A percentile compares a stretch with the other conserved stretches of the same genome.
Conservation (phyloP, 1,284 basidiomycete species). For the Meripilus lineatus region DNA sequence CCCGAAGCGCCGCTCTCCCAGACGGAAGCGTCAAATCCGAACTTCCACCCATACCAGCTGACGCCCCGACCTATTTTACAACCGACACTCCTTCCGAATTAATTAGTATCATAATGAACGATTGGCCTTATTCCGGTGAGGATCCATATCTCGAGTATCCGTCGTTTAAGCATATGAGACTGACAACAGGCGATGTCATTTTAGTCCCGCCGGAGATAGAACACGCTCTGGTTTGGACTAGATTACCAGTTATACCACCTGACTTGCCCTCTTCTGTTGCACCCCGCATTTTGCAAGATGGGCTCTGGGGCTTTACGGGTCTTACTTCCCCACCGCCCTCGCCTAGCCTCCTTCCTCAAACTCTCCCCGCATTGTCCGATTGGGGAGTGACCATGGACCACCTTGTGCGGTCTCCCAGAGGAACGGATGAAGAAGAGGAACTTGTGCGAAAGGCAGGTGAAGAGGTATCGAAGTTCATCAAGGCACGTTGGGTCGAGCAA, state of each 20-base stretch:
- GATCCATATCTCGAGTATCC: neutral
- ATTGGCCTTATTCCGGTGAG: slow-evolving; percentile 80
- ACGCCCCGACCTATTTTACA: slow-evolving; percentile 54
- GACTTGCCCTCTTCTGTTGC: slow-evolving; percentile 36
- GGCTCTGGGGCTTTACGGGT: slow-evolving; percentile 78
- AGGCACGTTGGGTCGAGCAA: slow-evolving; percentile 54
- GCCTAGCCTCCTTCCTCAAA: slow-evolving; percentile 51
- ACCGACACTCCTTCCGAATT: slow-evolving; percentile 51
- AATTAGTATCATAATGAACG: slow-evolving; percentile 72
- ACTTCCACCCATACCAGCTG: slow-evolving; percentile 21
- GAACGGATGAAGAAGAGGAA: slow-evolving; percentile 47
- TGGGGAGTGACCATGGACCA: slow-evolving; percentile 64
- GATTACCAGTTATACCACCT: slow-evolving; percentile 60
- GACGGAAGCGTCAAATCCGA: slow-evolving; percentile 11
- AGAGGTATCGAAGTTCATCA: slow-evolving; percentile 60
- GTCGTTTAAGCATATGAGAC: neutral
- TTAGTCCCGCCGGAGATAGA: slow-evolving; percentile 69
- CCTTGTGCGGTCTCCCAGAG: slow-evolving; percentile 44
- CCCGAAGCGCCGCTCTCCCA: neutral
- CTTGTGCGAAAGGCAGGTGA: slow-evolving; percentile 46
- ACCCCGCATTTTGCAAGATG: slow-evolving; percentile 53
- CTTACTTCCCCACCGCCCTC: slow-evolving; percentile 51
- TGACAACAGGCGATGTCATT: neutral
- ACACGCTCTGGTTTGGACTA: slow-evolving; percentile 73
- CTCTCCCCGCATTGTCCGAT: slow-evolving; percentile 56